A percentile compares a stretch with the other conserved stretches of the same genome.
phyloP scores from a whole-genome alignment of 139 green algal genomes.

The Diplosphaera chodatii region DNA sequence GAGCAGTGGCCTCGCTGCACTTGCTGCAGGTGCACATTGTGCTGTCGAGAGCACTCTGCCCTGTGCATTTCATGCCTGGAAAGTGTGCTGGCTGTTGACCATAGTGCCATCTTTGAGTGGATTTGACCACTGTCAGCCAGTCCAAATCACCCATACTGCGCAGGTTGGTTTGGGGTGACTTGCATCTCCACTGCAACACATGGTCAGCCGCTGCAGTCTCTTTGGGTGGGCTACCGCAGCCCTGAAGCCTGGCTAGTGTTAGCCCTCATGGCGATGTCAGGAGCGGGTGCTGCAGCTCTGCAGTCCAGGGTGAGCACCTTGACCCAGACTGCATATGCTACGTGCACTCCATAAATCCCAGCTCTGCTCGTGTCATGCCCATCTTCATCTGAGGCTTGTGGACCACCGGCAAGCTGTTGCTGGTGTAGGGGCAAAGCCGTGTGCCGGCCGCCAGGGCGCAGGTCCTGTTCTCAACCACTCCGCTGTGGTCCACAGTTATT shows the following conservation, averaged over 20 bases:
- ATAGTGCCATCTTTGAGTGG: too few species aligned
- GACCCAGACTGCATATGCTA: neutral
- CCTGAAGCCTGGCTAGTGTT: conserved; percentile 15
- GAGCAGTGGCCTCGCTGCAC: neutral
- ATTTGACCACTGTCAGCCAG: too few species aligned
- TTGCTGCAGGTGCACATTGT: neutral
- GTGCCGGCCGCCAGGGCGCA: conserved; percentile 1
- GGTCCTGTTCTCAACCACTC: conserved; percentile 1
- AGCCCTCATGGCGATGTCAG: neutral
- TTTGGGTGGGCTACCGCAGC: conserved; percentile 12
- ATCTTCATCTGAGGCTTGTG: too few species aligned
- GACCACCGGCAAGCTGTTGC: too few species aligned
- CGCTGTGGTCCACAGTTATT: conserved; percentile 2
- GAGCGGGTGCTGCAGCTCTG: neutral
- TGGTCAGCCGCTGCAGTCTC: neutral
- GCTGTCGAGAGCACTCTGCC: too few species aligned
- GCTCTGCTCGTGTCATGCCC: too few species aligned
- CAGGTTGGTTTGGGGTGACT: neutral
- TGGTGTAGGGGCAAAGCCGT: conserved; percentile 5
- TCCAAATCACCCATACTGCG: too few species aligned
- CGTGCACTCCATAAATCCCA: too few species aligned
- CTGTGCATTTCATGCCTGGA: too few species aligned
- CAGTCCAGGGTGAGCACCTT: neutral
- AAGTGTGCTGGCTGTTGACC: too few species aligned
- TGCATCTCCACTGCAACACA: neutral